Base-by-base conservation (phyloP, 805 yeast genomes). In the Soucietia sequanensis region DNA sequence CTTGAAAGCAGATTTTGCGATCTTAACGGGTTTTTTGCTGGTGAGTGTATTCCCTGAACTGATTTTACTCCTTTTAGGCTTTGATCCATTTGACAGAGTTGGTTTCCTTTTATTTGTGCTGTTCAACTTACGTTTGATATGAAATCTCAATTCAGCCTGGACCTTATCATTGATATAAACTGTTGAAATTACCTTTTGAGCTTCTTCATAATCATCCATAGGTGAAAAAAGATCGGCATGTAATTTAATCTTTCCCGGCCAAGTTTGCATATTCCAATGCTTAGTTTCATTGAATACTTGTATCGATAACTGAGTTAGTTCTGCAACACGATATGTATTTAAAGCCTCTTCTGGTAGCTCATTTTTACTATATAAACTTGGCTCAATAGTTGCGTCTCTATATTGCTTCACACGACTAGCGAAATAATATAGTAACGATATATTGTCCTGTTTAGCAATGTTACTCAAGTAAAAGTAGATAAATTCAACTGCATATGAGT, bases 381-480 rank as follows among this genome's bases (percentile, higher is more conserved):
- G 64, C 4, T 63, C 71, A 3, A 65, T 46, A 16, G 42, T 68
- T 30, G 70, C 72, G 60, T 87, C 95, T 33, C 78, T 70, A 47
- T 80, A 84, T 54, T 86, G 95, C 52, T 87, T 88, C 13, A 87
- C 73, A 35, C 95, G 70, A 39, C 84, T 84, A 0, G 93, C 79
- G 32, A 86, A 63, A 54, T 89, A 88, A 52, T 78, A 88, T 5
- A 89, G 55, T 38, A 87, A 55, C 5, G 91, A 82, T 23, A 84
- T 65, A 47, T 88, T 90, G 20, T 80, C 81, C 29, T 74, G 71
- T 2, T 70, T 77, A 0, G 82, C 81, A 30, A 87, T 72, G 3
- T 75, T 52, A 25, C 74, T 80, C 33, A 87, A 54, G 40, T 70
- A 83, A 54, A 76, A 83, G 1, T 75, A 46, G 20, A 88, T 56